These are phyloP conservation scores for Fusarium begoniae DNA, from an alignment of 2,329 filamentous ascomycete species.

Conservation along the genomic window DNA sequence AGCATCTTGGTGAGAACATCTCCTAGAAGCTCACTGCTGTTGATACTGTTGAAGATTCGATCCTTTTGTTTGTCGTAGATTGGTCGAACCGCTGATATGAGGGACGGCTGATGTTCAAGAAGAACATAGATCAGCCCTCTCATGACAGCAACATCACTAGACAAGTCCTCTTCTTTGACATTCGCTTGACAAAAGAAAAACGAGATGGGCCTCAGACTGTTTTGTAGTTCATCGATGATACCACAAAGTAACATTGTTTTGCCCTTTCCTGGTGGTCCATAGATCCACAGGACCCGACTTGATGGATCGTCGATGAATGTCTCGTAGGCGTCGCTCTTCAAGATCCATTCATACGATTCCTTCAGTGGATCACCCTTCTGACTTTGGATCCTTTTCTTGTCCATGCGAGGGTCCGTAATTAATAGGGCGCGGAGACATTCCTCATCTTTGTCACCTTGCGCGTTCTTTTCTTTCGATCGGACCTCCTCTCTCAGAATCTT, in stretches of 20 bases:
- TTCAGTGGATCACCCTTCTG: fast-evolving
- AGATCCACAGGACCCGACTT: fast-evolving
- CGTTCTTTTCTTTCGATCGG: fast-evolving
- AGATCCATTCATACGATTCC: neutral
- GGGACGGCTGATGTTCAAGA: fast-evolving
- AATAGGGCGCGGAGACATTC: fast-evolving
- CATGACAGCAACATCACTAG: fast-evolving
- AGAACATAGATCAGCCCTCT: neutral
- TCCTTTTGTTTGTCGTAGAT: neutral
- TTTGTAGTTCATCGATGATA: fast-evolving
- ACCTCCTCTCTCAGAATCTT: fast-evolving
- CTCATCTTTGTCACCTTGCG: fast-evolving
- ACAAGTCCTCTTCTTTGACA: neutral
- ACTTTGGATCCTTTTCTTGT: neutral
- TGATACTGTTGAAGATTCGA: fast-evolving
- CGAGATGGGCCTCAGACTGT: fast-evolving
- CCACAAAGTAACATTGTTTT: neutral
- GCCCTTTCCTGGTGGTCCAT: neutral
- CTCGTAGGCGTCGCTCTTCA: fast-evolving
- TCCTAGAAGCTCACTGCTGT: fast-evolving
- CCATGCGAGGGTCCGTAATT: neutral
- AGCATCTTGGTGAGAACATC: fast-evolving
- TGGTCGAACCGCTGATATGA: fast-evolving
- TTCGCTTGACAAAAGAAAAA: neutral
- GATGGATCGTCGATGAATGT: fast-evolving